Evolutionary conservation across 73 alveolate genomes (phyloP).

Genomic region (Uronychia binucleata): DNA sequence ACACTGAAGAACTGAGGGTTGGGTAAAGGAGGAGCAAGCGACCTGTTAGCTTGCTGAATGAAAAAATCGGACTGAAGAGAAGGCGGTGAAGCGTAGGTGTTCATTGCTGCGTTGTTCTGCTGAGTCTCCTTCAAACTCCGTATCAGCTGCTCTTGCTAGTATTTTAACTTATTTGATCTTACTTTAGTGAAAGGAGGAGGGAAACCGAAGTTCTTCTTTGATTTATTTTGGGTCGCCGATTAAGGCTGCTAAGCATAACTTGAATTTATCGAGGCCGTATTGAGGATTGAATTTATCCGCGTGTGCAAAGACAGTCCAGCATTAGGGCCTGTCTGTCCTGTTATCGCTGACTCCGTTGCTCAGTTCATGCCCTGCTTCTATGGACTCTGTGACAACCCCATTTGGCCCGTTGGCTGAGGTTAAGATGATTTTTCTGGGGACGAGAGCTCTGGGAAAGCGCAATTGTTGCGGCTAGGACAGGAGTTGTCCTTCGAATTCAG

Average conservation of each 20-base stretch:
- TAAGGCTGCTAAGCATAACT: not conserved
- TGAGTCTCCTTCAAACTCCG: not conserved
- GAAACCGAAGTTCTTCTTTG: not conserved
- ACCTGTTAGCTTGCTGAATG: not conserved
- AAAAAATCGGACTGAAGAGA: not conserved
- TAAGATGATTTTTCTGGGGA: not conserved
- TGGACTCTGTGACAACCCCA: not conserved
- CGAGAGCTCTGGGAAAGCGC: not conserved
- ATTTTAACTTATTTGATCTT: not conserved
- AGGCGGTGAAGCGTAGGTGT: not conserved
- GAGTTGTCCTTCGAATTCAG: too few species aligned
- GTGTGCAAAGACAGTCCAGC: not conserved
- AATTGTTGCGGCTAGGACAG: not conserved
- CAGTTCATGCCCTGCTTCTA: not conserved
- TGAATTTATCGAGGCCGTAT: not conserved
- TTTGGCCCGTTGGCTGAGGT: not conserved
- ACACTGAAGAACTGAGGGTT: not conserved
- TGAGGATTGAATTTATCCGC: not conserved
- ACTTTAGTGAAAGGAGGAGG: not conserved
- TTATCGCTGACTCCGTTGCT: too few species aligned
- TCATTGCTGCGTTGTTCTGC: not conserved
- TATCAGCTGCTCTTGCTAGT: not conserved
- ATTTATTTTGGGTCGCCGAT: not conserved
- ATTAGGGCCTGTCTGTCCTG: not conserved
- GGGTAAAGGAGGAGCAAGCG: not conserved